phyloP scores from a whole-genome alignment of 2,329 filamentous ascomycete species.

The Aspergillus cejpii region DNA sequence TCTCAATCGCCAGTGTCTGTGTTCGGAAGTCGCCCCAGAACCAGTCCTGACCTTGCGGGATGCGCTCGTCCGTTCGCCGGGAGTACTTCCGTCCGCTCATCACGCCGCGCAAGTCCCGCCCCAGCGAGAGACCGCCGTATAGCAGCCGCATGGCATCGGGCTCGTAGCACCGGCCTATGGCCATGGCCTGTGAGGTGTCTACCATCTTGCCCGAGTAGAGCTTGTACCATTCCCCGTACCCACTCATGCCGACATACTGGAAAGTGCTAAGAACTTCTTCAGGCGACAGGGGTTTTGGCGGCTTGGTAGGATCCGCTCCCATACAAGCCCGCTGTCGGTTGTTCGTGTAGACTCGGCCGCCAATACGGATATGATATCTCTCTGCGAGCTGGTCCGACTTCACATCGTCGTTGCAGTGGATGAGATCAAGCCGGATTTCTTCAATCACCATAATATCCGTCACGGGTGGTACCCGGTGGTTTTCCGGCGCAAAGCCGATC shows the following conservation, averaged over 20 bases:
- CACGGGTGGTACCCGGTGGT: conserved; percentile 21
- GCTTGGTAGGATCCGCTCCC: conserved; percentile 15
- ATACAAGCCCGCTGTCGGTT: conserved; percentile 20
- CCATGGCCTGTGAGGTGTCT: conserved; percentile 45
- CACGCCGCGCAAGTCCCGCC: conserved; percentile 44
- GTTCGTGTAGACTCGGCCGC: conserved; percentile 45
- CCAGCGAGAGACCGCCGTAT: conserved; percentile 37
- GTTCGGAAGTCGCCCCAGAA: conserved; percentile 53
- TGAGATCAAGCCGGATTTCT: conserved; percentile 47
- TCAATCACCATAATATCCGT: conserved; percentile 51
- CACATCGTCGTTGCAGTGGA: conserved; percentile 44
- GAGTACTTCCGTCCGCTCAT: conserved; percentile 45
- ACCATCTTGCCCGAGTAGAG: conserved; percentile 40
- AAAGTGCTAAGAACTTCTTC: conserved; percentile 34
- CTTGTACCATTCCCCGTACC: conserved; percentile 50
- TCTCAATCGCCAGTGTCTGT: conserved; percentile 50
- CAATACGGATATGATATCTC: conserved; percentile 43
- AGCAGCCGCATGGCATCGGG: conserved; percentile 44
- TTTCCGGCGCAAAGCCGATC: conserved; percentile 15
- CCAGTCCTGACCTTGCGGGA: conserved; percentile 45
- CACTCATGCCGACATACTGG: conserved; percentile 37
- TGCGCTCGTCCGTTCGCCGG: conserved; percentile 43
- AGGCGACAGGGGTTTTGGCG: conserved; percentile 22
- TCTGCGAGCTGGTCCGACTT: conserved; percentile 44
- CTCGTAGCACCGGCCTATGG: conserved; percentile 52